Conservation (phyloP, 2,329 filamentous ascomycete species). For the Boeremia exigua region DNA sequence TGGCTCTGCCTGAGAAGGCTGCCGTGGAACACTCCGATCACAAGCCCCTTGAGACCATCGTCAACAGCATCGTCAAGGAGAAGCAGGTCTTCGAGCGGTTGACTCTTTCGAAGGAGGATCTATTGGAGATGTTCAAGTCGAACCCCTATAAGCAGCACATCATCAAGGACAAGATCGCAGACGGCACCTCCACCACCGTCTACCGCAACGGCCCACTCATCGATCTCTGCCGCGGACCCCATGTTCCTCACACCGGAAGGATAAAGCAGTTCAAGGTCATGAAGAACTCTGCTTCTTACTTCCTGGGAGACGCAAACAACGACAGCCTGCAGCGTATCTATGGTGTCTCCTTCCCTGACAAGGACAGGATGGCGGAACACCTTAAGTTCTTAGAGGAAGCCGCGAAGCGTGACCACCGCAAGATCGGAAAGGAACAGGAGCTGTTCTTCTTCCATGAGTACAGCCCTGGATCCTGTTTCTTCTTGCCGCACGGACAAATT, state of each 20-base stretch:
- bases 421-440: constrained; percentile 93
- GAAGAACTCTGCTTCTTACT: constrained; percentile 87
- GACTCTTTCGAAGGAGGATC: constrained; percentile 85
- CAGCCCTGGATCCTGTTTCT: constrained; percentile 93
- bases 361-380: constrained; percentile 92
- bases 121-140: constrained; percentile 95
- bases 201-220: constrained; percentile 94
- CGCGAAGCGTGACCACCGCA: constrained; percentile 94
- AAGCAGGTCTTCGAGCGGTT: constrained; percentile 94
- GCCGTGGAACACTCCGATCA: constrained; percentile 78
- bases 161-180: constrained; percentile 88
- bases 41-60: constrained; percentile 81
- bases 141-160: constrained; percentile 99
- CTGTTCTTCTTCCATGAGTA: constrained; percentile 95
- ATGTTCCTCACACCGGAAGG: constrained; percentile 90
- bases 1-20: constrained; percentile 77
- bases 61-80: constrained; percentile 88
- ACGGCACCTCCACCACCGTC: constrained; percentile 90
- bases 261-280: constrained; percentile 95
- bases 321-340: constrained; percentile 97
- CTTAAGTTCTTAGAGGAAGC: constrained; percentile 96
- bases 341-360: constrained; percentile 95
- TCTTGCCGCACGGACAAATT: constrained; percentile 87
- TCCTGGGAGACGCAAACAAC: constrained; percentile 90
- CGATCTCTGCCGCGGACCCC: constrained; percentile 92